Percentiles rank a stretch among this genome's conserved stretches.
These are phyloP conservation scores for Tuctoria greenei DNA, from an alignment of 176 grass and related monocot genomes.

Conservation along the genomic window DNA sequence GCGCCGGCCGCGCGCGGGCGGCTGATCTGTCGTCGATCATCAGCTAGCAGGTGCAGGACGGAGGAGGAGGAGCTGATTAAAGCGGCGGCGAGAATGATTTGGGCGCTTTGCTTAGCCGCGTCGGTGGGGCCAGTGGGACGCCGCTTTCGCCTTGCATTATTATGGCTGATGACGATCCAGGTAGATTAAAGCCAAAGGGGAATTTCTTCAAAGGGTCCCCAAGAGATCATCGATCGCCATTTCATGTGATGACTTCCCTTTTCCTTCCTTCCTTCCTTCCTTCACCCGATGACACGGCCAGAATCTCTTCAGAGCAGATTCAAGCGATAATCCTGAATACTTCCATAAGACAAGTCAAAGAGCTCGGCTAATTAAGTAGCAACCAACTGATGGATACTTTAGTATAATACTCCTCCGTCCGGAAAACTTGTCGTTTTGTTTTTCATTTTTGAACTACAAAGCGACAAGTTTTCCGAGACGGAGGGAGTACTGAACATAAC, in stretches of 20 bases:
- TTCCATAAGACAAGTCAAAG: too few species aligned
- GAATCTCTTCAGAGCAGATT: constrained; percentile 31
- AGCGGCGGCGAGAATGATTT: constrained; percentile 38
- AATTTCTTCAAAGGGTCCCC: constrained; percentile 29
- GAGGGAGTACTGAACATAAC: too few species aligned
- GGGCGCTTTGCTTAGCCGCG: constrained; percentile 26
- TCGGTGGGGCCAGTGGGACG: constrained; percentile 38
- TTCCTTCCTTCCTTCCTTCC: constrained; percentile 32
- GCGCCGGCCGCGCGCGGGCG: too few species aligned
- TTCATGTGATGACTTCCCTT: constrained; percentile 30
- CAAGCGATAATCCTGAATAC: too few species aligned
- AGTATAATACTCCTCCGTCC: too few species aligned
- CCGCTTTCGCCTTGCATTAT: constrained; percentile 50
- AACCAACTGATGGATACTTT: too few species aligned
- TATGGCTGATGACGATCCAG: constrained; percentile 42
- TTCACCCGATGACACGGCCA: constrained; percentile 3
- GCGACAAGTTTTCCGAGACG: too few species aligned
- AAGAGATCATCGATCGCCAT: background rate
- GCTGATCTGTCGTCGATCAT: too few species aligned
- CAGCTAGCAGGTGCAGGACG: background rate
- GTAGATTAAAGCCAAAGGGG: constrained; percentile 49
- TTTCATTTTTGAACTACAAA: too few species aligned
- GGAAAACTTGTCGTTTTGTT: too few species aligned
- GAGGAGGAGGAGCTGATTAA: background rate
- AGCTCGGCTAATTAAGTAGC: too few species aligned